A percentile compares a stretch with the other conserved stretches of the same genome.
Conservation (phyloP, 495 filamentous ascomycete species). For the Talaromyces stipitatus region DNA sequence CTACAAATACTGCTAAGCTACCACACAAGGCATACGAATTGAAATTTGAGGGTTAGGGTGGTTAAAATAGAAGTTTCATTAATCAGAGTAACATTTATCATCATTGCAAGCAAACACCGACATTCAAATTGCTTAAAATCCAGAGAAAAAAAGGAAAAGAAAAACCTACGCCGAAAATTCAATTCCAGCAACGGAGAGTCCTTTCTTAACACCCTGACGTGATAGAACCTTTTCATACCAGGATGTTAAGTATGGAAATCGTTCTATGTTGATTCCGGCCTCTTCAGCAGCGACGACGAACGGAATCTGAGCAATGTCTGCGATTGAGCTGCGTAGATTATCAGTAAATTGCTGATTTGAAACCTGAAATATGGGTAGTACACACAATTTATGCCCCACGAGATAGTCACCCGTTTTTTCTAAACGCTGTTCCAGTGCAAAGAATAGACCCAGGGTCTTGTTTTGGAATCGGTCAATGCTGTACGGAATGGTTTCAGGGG, state of each 20-base stretch:
- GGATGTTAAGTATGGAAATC: background rate
- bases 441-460: background rate
- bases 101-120: too few species aligned
- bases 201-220: background rate
- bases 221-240: background rate
- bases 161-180: background rate
- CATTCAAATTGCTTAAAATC: too few species aligned
- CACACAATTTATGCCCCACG: background rate
- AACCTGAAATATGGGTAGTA: background rate
- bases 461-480: background rate
- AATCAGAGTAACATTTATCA: too few species aligned
- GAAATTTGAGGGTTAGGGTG: too few species aligned
- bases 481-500: background rate
- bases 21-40: too few species aligned
- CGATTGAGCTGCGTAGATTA: background rate
- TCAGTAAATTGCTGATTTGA: background rate
- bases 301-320: background rate
- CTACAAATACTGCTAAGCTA: too few species aligned
- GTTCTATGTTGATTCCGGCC: conserved; percentile 5
- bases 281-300: conserved; percentile 25
- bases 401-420: background rate
- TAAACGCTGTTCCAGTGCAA: background rate
- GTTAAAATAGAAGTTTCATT: too few species aligned
- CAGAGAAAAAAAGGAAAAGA: too few species aligned
- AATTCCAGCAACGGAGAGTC: background rate